These are phyloP conservation scores for Daldinia caldariorum DNA, from an alignment of 495 filamentous ascomycete genomes.

Conservation along the genomic window DNA sequence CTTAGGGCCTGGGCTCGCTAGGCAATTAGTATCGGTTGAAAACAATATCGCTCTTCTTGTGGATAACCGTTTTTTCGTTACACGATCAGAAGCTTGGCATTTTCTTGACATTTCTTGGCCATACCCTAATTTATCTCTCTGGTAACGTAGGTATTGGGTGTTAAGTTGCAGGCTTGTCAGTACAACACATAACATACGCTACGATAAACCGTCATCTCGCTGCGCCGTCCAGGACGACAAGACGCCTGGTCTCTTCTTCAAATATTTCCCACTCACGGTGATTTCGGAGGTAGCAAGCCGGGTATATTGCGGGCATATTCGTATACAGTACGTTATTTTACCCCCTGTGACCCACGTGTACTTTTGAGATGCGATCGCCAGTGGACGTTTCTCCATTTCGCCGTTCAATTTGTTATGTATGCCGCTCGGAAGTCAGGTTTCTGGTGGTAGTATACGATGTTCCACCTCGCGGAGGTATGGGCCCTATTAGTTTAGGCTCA, in stretches of 20 bases:
- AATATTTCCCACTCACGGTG: neutral
- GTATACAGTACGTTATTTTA: conserved; percentile 5
- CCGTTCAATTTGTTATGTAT: conserved; percentile 17
- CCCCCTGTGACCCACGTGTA: conserved; percentile 16
- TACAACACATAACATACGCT: neutral
- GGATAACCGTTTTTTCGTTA: conserved; percentile 31
- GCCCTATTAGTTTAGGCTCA: conserved; percentile 44
- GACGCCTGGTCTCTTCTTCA: neutral
- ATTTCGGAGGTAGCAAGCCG: neutral
- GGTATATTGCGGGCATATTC: conserved; percentile 1
- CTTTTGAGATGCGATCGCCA: conserved; percentile 25
- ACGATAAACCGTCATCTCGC: neutral
- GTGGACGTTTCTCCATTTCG: conserved; percentile 31
- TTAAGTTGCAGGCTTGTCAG: conserved; percentile 3
- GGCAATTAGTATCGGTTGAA: conserved; percentile 31
- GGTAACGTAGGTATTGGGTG: conserved; percentile 1
- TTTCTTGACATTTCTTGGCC: conserved; percentile 42
- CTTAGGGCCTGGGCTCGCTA: conserved; percentile 33
- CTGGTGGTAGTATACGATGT: conserved; percentile 41
- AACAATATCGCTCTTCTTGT: conserved; percentile 18
- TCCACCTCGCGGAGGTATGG: conserved; percentile 40
- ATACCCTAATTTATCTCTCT: conserved; percentile 13
- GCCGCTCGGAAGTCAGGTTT: conserved; percentile 26
- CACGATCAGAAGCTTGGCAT: conserved; percentile 36
- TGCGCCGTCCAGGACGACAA: neutral